A percentile compares a stretch with the other conserved stretches of the same genome.
phyloP scores from a whole-genome alignment of 495 filamentous ascomycete genomes.

The Physcia stellaris region DNA sequence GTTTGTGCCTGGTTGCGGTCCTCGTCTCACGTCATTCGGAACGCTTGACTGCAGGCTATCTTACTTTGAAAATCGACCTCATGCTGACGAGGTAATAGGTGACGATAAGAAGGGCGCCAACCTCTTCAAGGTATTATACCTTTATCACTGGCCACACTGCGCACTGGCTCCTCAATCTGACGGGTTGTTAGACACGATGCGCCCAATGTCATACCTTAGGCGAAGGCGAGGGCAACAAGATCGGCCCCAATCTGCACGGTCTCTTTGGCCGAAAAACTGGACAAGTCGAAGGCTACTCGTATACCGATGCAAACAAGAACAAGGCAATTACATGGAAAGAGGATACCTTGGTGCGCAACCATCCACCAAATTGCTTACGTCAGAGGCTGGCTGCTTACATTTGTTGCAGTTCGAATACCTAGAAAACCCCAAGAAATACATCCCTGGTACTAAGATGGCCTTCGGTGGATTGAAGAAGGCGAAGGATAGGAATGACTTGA shows the following conservation, averaged over 20 bases:
- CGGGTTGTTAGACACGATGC: constrained; percentile 76
- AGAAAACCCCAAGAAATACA: constrained; percentile 92
- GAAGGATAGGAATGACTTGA: constrained; percentile 98
- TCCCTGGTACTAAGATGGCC: constrained; percentile 99
- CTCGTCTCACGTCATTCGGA: too few species aligned
- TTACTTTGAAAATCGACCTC: too few species aligned
- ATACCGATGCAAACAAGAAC: constrained; percentile 99
- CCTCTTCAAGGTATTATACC: constrained; percentile 95
- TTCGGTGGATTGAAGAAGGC: constrained; percentile 99
- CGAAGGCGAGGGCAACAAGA: constrained; percentile 81
- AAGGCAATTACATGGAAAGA: constrained; percentile 86
- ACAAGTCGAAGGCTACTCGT: constrained; percentile 79
- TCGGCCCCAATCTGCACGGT: constrained; percentile 92
- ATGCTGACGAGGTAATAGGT: constrained; percentile 58
- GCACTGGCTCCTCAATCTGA: too few species aligned
- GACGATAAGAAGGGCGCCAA: constrained; percentile 93
- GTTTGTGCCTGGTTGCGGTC: too few species aligned
- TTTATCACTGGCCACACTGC: too few species aligned
- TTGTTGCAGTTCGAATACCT: constrained; percentile 60
- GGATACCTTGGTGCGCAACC: constrained; percentile 54
- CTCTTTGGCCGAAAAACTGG: constrained; percentile 96
- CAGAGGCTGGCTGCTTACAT: neutral
- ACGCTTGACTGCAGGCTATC: too few species aligned
- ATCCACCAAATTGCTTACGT: neutral
- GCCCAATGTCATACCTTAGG: constrained; percentile 96